Evolutionary conservation across 2,329 filamentous ascomycete species (phyloP), one percentile per base, ranked within the genome.

Genomic region (Claviceps purpurea): DNA sequence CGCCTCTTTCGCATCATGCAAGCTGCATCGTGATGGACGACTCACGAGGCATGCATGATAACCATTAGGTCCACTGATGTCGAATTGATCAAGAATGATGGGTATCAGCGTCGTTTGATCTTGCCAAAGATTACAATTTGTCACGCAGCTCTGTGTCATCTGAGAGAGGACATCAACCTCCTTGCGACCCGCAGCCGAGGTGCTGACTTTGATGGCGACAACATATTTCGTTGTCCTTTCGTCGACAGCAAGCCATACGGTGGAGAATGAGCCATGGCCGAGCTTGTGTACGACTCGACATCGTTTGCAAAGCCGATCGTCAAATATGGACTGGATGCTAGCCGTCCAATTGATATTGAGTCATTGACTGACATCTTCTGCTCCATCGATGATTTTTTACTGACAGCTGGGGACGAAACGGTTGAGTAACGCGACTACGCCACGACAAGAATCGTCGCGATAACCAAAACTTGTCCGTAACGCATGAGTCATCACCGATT

Each of bases 281-380:
- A 24, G 24, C 5, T 24, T 24, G 7, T 64, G 61, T 0, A 56
- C 62, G 50, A 61, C 60, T 10, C 62, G 60, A 54, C 74, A 75
- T 20, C 68, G 64, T 52, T 65, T 53, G 52, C 71, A 5, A 20
- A 50, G 70, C 1, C 54, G 56, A 44, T 74, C 66, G 13, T 67
- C 68, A n/a, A 5, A 3, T 22, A 22, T 22, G 20, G 20, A 3
- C 20, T 3, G 20, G 20, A 22, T 22, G 20, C 2, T 22, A 22
- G 20, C 20, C 20, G 20, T 22, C 20, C 20, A 22, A 22, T 22
- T 22, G 20, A 22, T 22, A n/a, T n/a, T n/a, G n/a, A n/a, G n/a
- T n/a, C n/a, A 22, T 22, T 22, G 20, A 22, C 20, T 22, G 20
- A 22, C 20, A 22, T 22, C 20, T 22, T 22, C 3, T 22, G 20